Evolutionary conservation across 176 grass and related monocot genomes (phyloP), one percentile per base, ranked within the genome.

Genomic region (Lolium multiflorum): DNA sequence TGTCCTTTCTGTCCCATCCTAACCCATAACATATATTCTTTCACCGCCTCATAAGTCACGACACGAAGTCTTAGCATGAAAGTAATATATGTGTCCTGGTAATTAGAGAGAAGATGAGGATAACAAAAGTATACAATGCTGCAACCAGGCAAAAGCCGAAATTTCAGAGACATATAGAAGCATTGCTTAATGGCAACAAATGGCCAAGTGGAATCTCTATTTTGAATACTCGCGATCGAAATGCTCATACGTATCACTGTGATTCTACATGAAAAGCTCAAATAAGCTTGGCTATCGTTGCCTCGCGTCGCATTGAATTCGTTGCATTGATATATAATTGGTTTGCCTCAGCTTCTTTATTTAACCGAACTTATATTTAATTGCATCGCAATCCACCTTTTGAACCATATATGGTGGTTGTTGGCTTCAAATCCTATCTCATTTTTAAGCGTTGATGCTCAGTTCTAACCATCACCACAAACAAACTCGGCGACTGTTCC

Each of bases 391-490:
- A 22, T 43, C 31, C 47, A 67, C 83, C 83, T 64, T 50, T 41
- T 20, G 59, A 77, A 26, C 73, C 37, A 14, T 44, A 14, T 44
- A 52, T 66, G 70, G 21, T 63, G 28, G 79, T 13, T 41, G 46
- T 78, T 82, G 79, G 74, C 66, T 79, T 74, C 9, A 20, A 48
- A 72, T 57, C 80, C 78, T 74, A 68, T 84, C 66, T 21, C 1
- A 52, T 52, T 74, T 75, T 16, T 46, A 52, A 47, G 37, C 74
- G 18, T 11, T 37, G 64, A 73, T 74, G 69, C 70, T 16, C 83
- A 8, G 69, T 68, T 20, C 48, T 5, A 69, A 67, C 48, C 17
- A 26, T 13, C 21, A 75, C 12, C 47, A 75, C 72, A 50, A 75
- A 16, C 72, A 62, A 81, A 59, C 13, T 26, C 1, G 0, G 12